Conservation (phyloP, 495 filamentous ascomycete genomes). For the Tuber microsphaerosporum region DNA sequence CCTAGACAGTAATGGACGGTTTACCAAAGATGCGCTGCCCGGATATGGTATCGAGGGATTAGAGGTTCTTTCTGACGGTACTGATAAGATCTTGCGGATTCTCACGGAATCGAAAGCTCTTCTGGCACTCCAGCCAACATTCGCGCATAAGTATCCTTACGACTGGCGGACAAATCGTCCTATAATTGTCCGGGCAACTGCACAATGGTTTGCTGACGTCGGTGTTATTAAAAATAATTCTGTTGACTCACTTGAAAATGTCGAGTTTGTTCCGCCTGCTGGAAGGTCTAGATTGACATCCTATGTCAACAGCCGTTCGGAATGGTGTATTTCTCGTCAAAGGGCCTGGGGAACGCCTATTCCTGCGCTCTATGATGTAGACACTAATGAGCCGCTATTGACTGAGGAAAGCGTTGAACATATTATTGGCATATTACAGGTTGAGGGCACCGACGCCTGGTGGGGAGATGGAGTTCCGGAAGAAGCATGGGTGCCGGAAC, state of each 20-base stretch:
- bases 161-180: constrained; percentile 95
- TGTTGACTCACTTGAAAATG: constrained; percentile 58
- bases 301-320: constrained; percentile 77
- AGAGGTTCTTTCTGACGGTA: constrained; percentile 59
- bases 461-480: constrained; percentile 68
- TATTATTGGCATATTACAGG: constrained; percentile 69
- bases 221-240: constrained; percentile 67
- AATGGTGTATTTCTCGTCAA: constrained; percentile 99
- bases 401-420: constrained; percentile 73
- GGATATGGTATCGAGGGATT: constrained; percentile 57
- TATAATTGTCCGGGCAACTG: constrained; percentile 82
- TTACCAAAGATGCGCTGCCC: constrained; percentile 68
- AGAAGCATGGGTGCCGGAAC: constrained; percentile 46
- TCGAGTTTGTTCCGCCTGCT: constrained; percentile 68
- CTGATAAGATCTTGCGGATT: constrained; percentile 59
- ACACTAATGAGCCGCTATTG: constrained; percentile 62
- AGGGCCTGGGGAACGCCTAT: constrained; percentile 95
- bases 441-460: constrained; percentile 81
- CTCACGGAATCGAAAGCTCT: constrained; percentile 52
- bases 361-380: constrained; percentile 70
- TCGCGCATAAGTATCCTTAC: constrained; percentile 89
- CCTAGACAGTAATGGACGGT: constrained; percentile 70
- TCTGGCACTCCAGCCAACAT: constrained; percentile 55
- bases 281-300: constrained; percentile 67
- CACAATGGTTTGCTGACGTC: constrained; percentile 96